Evolutionary conservation across 176 grass and related monocot genomes (phyloP).

Genomic region (Chloris gayana): DNA sequence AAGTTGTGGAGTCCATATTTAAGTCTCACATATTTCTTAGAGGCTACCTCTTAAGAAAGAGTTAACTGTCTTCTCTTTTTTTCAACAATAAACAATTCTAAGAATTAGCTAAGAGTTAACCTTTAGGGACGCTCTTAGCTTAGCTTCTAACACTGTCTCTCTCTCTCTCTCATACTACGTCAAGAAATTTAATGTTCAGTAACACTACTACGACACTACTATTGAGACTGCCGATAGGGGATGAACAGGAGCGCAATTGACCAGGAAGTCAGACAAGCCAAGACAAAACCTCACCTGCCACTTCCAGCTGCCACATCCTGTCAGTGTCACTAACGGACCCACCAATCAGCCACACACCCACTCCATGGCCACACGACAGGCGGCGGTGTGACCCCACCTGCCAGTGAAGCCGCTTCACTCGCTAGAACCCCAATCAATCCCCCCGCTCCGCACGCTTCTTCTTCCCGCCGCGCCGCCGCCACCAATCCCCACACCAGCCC

Average conservation of each 20-base stretch:
- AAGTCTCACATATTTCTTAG: no score
- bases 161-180: no score
- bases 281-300: neutral
- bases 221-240: no score
- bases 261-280: neutral
- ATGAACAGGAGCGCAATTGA: neutral
- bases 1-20: no score
- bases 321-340: neutral
- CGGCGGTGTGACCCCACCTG: neutral
- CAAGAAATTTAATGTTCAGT: no score
- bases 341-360: neutral
- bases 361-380: neutral
- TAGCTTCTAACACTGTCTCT: no score
- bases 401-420: neutral
- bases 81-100: no score
- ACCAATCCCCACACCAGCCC: neutral
- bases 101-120: no score
- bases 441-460: neutral
- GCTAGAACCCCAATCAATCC: neutral
- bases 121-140: no score
- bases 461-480: neutral
- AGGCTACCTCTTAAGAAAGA: no score
- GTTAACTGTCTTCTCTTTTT: no score
- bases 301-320: neutral
- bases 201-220: no score